Base-by-base conservation (phyloP, 2,329 filamentous ascomycete genomes). In the Penicillium crustosum region DNA sequence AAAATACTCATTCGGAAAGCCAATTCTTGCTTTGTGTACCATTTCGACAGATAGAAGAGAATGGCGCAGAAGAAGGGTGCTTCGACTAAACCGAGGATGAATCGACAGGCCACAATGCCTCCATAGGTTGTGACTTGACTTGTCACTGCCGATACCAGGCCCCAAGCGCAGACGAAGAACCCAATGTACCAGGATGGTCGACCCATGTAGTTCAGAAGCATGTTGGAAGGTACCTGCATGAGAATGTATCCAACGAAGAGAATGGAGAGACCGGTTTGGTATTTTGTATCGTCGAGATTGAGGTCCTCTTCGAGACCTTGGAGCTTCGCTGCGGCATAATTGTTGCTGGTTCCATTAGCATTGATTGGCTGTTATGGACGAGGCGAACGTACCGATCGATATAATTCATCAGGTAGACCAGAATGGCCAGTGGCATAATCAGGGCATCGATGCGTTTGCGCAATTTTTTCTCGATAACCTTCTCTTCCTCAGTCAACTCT, bases 1-100 rank as follows among this genome's bases (percentile, higher is more conserved):
- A 83, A 78, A 31, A 83, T 77, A 41, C 77, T 77, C 63, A 80
- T 81, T 5, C 82, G 77, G 43, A 81, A 75, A 2, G 77, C 78
- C 31, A 84, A 67, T 59, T 84, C 82, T 31, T 78, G 75, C 49
- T 79, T 79, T 1, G 80, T 84, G 61, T 83, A 84, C 80, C 81
- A 83, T 60, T 77, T 79, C 7, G 76, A 79, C 9, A 82, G 73
- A 56, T 79, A 80, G 67, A 79, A 81, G 13, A 82, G 66, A 9
- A 78, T 75, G 8, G 79, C 80, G 13, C 79, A 68, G 64, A 78
- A 76, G 59, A 75, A 79, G 2, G 79, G 77, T 0, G 80, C 81
- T 66, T 82, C 80, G 25, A 77, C 77, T 15, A 78, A 59, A 31
- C 77, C 78, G 4, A 80, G 70, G n/a, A 81, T 65, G 43, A 81